Percentiles rank a stretch among this genome's conserved stretches.
These are phyloP conservation scores for Lophium mytilinum DNA, from an alignment of 495 filamentous ascomycete species.

Conservation along the genomic window DNA sequence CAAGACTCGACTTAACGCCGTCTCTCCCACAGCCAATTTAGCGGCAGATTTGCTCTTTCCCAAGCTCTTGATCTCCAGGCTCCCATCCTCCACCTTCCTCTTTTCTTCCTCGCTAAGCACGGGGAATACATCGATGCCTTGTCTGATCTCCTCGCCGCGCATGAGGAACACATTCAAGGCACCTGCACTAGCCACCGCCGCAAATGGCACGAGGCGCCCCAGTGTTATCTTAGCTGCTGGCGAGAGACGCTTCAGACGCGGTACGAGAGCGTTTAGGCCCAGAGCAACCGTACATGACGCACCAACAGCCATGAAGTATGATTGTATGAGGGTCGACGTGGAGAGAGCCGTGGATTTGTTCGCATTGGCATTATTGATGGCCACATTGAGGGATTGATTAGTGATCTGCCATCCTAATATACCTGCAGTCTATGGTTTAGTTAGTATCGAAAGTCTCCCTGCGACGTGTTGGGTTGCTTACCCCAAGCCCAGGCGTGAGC, in stretches of 20 bases:
- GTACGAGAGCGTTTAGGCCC: slow-evolving; percentile 83
- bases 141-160: slow-evolving; percentile 89
- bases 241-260: slow-evolving; percentile 66
- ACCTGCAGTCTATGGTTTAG: slow-evolving; percentile 57
- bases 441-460: background rate
- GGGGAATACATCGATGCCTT: slow-evolving; percentile 91
- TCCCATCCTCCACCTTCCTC: slow-evolving; percentile 45
- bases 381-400: slow-evolving; percentile 96
- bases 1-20: slow-evolving; percentile 76
- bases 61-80: slow-evolving; percentile 54
- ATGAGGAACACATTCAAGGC: slow-evolving; percentile 95
- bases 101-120: slow-evolving; percentile 52
- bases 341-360: slow-evolving; percentile 91
- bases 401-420: slow-evolving; percentile 91
- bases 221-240: slow-evolving; percentile 67
- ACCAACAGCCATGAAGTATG: slow-evolving; percentile 84
- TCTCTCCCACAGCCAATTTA: slow-evolving; percentile 81
- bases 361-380: slow-evolving; percentile 92
- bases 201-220: slow-evolving; percentile 83
- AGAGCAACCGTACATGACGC: slow-evolving; percentile 89
- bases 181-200: slow-evolving; percentile 82
- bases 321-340: slow-evolving; percentile 68
- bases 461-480: slow-evolving; percentile 25
- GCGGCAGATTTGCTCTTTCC: slow-evolving; percentile 86
- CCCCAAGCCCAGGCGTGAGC: slow-evolving; percentile 77